Evolutionary conservation across 129 eudicot genomes (phyloP).

Genomic region (Flaveria ramosissima): DNA sequence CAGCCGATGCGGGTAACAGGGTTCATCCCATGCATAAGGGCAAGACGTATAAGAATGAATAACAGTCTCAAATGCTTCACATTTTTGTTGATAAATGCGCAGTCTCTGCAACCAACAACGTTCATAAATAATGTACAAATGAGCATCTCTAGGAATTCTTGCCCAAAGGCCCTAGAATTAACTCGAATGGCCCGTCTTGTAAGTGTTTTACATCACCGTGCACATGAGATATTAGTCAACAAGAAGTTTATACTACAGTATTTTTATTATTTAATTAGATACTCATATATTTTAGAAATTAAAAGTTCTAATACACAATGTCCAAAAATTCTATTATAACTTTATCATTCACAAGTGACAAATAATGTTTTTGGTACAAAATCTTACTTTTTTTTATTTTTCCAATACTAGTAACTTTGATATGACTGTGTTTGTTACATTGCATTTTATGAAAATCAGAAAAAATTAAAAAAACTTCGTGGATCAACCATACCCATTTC

Average conservation of each 20-base stretch:
- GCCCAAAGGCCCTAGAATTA: neutral
- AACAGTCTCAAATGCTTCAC: constrained; percentile 89
- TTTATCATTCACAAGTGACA: neutral
- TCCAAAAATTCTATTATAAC: neutral
- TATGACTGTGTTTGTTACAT: neutral
- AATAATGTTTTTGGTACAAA: neutral
- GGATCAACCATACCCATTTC: neutral
- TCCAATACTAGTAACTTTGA: neutral
- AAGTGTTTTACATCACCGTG: neutral
- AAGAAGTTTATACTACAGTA: neutral
- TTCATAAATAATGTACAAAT: neutral
- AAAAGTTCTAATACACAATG: neutral
- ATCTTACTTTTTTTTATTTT: neutral
- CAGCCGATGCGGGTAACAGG: constrained; percentile 88
- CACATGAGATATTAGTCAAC: neutral
- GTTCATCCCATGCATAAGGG: constrained; percentile 99
- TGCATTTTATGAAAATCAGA: neutral
- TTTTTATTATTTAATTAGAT: constrained; percentile 5
- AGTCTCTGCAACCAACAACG: constrained; percentile 62
- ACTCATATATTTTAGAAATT: neutral
- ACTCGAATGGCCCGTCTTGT: neutral
- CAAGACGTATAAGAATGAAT: constrained; percentile 82
- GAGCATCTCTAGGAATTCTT: neutral
- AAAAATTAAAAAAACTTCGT: neutral
- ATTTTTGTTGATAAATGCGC: constrained; percentile 87